These are phyloP conservation scores for Beauveria pseudobassiana DNA, from an alignment of 2,329 filamentous ascomycete species.

Conservation along the genomic window DNA sequence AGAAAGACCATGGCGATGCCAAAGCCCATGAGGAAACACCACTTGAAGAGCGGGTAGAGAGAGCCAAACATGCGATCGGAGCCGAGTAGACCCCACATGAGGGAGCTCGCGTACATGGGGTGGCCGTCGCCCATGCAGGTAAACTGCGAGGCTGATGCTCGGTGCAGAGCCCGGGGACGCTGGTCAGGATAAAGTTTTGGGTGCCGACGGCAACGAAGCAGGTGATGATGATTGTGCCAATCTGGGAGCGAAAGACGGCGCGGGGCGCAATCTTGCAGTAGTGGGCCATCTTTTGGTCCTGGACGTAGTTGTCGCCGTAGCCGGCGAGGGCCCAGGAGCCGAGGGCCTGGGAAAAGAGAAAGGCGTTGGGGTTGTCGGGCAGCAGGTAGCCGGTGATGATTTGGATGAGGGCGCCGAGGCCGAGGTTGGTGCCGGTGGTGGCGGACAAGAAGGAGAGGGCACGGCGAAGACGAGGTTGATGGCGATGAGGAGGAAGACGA, in stretches of 20 bases:
- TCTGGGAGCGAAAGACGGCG: slow-evolving; percentile 40
- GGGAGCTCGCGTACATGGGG: slow-evolving; percentile 35
- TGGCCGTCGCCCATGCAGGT: slow-evolving; percentile 41
- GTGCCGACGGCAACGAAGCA: slow-evolving; percentile 39
- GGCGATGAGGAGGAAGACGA: slow-evolving; percentile 20
- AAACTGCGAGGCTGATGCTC: slow-evolving; percentile 32
- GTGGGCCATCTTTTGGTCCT: slow-evolving; percentile 44
- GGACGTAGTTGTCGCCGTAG: slow-evolving; percentile 34
- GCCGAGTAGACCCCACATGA: slow-evolving; percentile 46
- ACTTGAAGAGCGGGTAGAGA: slow-evolving; percentile 34
- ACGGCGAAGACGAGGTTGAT: slow-evolving; percentile 34
- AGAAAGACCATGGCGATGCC: slow-evolving; percentile 30
- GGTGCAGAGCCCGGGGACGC: slow-evolving; percentile 26
- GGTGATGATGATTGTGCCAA: slow-evolving; percentile 36
- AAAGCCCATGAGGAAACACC: slow-evolving; percentile 36
- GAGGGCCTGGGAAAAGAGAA: slow-evolving; percentile 11
- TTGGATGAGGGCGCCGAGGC: slow-evolving; percentile 34
- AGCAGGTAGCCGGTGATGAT: slow-evolving; percentile 27
- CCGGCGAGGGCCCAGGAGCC: slow-evolving; percentile 19
- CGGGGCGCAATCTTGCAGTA: slow-evolving; percentile 43
- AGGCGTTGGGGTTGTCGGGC: slow-evolving; percentile 16
- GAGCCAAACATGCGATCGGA: slow-evolving; percentile 37
- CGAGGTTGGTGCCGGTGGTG: slow-evolving; percentile 36
- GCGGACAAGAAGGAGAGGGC: slow-evolving; percentile 36
- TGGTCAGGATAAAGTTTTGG: slow-evolving; percentile 34